These are phyloP conservation scores for Meripilus lineatus DNA, from an alignment of 1,284 basidiomycete species.

Conservation along the genomic window DNA sequence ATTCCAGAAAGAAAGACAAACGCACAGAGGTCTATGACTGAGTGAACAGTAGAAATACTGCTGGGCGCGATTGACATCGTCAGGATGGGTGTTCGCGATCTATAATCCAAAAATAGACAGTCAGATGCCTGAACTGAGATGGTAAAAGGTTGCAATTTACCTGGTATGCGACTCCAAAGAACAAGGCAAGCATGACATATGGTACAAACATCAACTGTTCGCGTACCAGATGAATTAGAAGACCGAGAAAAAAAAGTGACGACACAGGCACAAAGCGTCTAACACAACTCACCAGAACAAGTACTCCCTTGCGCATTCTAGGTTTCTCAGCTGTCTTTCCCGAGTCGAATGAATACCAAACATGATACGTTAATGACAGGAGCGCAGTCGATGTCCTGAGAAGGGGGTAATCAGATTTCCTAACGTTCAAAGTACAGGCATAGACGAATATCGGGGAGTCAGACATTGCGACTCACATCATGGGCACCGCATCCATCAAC, in stretches of 20 bases:
- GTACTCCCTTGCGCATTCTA: too few species aligned
- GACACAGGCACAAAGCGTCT: neutral
- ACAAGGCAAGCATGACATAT: constrained; percentile 18
- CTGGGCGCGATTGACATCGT: constrained; percentile 17
- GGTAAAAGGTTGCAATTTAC: constrained; percentile 18
- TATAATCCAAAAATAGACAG: constrained; percentile 4
- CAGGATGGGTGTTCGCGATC: constrained; percentile 19
- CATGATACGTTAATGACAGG: neutral
- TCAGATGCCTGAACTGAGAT: neutral
- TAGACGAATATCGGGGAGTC: too few species aligned
- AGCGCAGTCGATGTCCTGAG: constrained; percentile 1
- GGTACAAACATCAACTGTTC: constrained; percentile 13
- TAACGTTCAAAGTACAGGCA: too few species aligned
- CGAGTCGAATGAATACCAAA: constrained; percentile 1
- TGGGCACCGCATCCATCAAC: constrained; percentile 36
- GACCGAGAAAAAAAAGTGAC: too few species aligned
- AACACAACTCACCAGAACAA: constrained; percentile 5
- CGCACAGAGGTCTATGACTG: constrained; percentile 18
- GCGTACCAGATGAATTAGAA: too few species aligned
- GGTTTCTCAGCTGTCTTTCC: too few species aligned
- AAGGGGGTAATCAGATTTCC: too few species aligned
- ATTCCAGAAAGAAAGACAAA: neutral
- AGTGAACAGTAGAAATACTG: constrained; percentile 25
- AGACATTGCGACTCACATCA: constrained; percentile 33
- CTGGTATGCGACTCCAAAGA: constrained; percentile 17